phyloP scores from a whole-genome alignment of 495 filamentous ascomycete species.

The Neurospora discreta region DNA sequence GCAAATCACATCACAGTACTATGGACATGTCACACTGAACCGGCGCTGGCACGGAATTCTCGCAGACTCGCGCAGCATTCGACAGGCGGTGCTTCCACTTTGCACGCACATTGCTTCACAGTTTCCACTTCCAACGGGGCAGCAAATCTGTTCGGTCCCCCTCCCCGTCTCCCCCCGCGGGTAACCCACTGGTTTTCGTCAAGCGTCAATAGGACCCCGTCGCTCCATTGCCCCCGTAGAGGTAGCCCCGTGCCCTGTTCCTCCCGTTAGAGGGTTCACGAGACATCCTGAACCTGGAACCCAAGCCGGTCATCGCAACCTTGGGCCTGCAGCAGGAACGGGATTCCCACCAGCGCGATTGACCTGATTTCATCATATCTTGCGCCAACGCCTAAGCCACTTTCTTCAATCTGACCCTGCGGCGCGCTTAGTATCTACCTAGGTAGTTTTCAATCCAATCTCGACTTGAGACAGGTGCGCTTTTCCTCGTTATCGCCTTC shows the following conservation, averaged over 20 bases:
- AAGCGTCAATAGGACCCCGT: neutral
- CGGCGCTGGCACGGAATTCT: neutral
- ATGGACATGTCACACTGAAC: neutral
- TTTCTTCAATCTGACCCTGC: neutral
- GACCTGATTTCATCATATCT: neutral
- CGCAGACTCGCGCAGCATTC: no score
- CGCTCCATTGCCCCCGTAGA: neutral
- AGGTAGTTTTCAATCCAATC: neutral
- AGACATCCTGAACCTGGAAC: neutral
- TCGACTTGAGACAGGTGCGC: neutral
- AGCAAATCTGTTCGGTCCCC: neutral
- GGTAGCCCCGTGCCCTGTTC: neutral
- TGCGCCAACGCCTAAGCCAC: neutral
- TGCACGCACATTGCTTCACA: neutral
- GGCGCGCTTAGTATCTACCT: neutral
- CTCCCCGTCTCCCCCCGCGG: neutral
- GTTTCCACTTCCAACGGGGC: neutral
- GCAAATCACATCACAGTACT: neutral
- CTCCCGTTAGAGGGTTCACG: neutral
- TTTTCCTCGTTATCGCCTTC: neutral
- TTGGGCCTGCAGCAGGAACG: constrained; percentile 15
- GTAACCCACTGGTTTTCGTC: neutral
- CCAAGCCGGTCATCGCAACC: constrained; percentile 20
- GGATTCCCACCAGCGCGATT: neutral
- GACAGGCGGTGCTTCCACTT: neutral